Evolutionary conservation across 2,329 filamentous ascomycete species (phyloP).

Genomic region (Bisporella sp.): DNA sequence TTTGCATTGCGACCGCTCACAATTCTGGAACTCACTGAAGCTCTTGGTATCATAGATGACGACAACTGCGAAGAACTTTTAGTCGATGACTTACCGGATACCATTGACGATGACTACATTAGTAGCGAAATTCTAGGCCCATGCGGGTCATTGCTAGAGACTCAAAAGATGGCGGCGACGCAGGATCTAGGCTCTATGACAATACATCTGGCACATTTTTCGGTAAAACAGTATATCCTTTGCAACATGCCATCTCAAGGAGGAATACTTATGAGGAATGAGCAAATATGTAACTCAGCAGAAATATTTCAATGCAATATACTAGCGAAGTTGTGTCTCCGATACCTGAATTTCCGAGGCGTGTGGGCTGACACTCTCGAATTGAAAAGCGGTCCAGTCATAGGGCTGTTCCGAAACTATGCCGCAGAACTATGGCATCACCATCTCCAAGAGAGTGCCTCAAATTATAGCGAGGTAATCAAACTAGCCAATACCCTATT

Average conservation of each 20-base stretch:
- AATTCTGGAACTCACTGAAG: constrained; percentile 15
- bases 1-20: constrained; percentile 15
- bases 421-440: constrained; percentile 2
- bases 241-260: neutral
- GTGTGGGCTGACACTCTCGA: neutral
- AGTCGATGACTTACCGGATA: constrained; percentile 21
- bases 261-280: neutral
- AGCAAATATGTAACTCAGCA: neutral
- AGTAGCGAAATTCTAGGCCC: constrained; percentile 22
- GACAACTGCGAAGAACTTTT: constrained; percentile 11
- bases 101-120: constrained; percentile 24
- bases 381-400: neutral
- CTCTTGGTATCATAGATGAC: constrained; percentile 9
- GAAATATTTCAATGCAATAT: constrained; percentile 1
- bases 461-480: constrained; percentile 1
- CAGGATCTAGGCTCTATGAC: constrained; percentile 7
- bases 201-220: constrained; percentile 16
- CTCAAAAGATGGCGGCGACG: constrained; percentile 5
- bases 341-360: neutral
- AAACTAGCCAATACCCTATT: neutral
- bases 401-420: constrained; percentile 1
- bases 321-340: constrained; percentile 3
- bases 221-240: constrained; percentile 15
- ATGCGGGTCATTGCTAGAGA: constrained; percentile 27
- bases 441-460: constrained; percentile 1